These are phyloP conservation scores for Hydrangea macrophylla DNA, from an alignment of 148 eudicot species.

Conservation along the genomic window DNA sequence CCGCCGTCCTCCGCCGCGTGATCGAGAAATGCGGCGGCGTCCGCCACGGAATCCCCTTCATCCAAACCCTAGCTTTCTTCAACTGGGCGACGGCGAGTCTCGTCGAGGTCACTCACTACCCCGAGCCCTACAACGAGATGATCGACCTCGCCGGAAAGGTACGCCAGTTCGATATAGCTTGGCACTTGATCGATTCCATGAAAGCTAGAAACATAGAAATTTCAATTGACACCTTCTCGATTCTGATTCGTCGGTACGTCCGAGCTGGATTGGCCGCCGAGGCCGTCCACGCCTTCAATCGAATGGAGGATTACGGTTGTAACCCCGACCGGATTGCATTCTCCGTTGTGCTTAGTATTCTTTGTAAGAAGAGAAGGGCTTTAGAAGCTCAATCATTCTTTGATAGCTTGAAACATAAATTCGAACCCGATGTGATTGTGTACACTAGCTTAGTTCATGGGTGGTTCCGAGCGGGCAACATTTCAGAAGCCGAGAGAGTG, in stretches of 20 bases:
- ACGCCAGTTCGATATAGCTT: conserved; percentile 62
- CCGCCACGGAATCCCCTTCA: conserved; percentile 74
- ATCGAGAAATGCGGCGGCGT: conserved; percentile 47
- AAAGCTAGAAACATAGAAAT: conserved; percentile 33
- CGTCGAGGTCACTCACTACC: background rate
- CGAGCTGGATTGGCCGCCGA: conserved; percentile 69
- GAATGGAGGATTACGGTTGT: conserved; percentile 89
- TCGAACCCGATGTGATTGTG: conserved; percentile 65
- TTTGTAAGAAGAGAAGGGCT: conserved; percentile 68
- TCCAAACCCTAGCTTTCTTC: conserved; percentile 74
- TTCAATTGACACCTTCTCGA: conserved; percentile 43
- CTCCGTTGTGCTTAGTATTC: conserved; percentile 44
- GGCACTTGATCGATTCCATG: conserved; percentile 73
- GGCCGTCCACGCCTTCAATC: conserved; percentile 63
- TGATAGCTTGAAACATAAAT: conserved; percentile 51
- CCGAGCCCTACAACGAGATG: conserved; percentile 53
- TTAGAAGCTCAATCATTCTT: conserved; percentile 78
- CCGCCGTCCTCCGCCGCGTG: conserved; percentile 41
- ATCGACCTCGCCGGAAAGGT: conserved; percentile 77
- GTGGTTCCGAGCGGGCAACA: conserved; percentile 77
- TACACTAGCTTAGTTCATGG: conserved; percentile 77
- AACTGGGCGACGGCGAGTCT: conserved; percentile 55
- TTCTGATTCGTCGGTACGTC: conserved; percentile 62
- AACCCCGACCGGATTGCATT: conserved; percentile 52
- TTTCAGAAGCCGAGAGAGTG: conserved; percentile 70